Evolutionary conservation across 352 stramenopile genomes (phyloP), one percentile per base, ranked within the genome.

Genomic region (Phytophthora capsici): DNA sequence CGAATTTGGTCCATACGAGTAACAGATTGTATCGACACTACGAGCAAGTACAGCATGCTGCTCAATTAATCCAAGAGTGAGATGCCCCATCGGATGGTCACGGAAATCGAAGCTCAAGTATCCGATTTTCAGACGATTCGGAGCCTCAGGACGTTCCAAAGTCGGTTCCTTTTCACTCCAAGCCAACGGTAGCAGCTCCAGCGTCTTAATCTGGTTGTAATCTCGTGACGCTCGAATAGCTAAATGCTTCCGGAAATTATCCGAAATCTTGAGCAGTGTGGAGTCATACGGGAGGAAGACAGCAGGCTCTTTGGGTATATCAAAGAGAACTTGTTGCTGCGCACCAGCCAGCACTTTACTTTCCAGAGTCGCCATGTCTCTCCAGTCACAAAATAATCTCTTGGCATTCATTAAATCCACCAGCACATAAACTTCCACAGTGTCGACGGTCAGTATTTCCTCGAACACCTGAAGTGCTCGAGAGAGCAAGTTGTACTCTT

Each of bases 81-180:
- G 73, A 37, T 97, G 89, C 2, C 89, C 94, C 91, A 98, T 98
- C 7, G 94, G 89, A 57, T 98, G 93, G 61, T 98, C 94, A 1
- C 88, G 82, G 52, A 98, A 96, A 73, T 98, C 88, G 37, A 82
- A 94, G 58, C 88, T 95, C 17, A 98, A 32, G 54, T 98, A 95
- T 10, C 91, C 94, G 0, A 97, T 60, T 13, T 81, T 69, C n/a
- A 93, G 58, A 71, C 87, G 58, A 58, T 68, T 23, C 14, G 52
- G 77, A 71, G 63, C 75, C 66, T 51, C n/a, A 1, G 37, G 23
- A 17, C 56, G 57, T 26, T 28, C 36, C 43, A 19, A 70, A 4
- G 48, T 57, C n/a, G 32, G 44, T 0, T 57, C 56, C 1, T 57
- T 54, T 1, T 51, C 41, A 28, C 2, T 58, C 60, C 65, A 75